Evolutionary conservation across 208 protist genomes (phyloP).

Genomic region (Porcisia hertigi): DNA sequence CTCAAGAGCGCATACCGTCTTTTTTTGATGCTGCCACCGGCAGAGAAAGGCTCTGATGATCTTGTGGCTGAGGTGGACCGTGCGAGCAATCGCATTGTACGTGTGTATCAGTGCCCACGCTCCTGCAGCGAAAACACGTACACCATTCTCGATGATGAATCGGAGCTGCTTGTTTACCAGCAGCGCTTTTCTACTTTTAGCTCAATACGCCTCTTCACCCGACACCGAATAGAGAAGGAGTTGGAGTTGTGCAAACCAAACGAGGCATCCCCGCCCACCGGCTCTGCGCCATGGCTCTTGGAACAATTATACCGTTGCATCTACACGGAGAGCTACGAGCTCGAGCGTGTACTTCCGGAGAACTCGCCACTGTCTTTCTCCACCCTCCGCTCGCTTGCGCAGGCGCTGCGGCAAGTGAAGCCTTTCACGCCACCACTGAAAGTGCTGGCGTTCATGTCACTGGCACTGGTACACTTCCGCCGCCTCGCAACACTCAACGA

Average conservation of each 20-base stretch:
- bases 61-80: conserved; percentile 67
- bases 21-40: conserved; percentile 58
- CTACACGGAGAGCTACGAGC: conserved; percentile 62
- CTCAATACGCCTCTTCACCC: conserved; percentile 47
- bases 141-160: conserved; percentile 75
- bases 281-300: conserved; percentile 63
- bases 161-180: conserved; percentile 71
- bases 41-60: conserved; percentile 59
- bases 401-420: conserved; percentile 37
- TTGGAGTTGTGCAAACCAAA: conserved; percentile 41
- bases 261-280: conserved; percentile 17
- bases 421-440: conserved; percentile 42
- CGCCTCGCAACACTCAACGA: conserved; percentile 48
- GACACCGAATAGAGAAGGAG: conserved; percentile 37
- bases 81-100: conserved; percentile 51
- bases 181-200: conserved; percentile 79
- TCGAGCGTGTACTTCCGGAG: conserved; percentile 61
- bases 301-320: conserved; percentile 64
- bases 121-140: conserved; percentile 63
- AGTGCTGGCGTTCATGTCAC: conserved; percentile 58
- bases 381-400: conserved; percentile 46
- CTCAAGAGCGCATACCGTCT: conserved; percentile 67
- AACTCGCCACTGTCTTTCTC: conserved; percentile 45
- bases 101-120: conserved; percentile 76
- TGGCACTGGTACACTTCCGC: conserved; percentile 66